phyloP scores from a whole-genome alignment of 2,329 filamentous ascomycete species.

The Tolypocladium cylindrosporum region DNA sequence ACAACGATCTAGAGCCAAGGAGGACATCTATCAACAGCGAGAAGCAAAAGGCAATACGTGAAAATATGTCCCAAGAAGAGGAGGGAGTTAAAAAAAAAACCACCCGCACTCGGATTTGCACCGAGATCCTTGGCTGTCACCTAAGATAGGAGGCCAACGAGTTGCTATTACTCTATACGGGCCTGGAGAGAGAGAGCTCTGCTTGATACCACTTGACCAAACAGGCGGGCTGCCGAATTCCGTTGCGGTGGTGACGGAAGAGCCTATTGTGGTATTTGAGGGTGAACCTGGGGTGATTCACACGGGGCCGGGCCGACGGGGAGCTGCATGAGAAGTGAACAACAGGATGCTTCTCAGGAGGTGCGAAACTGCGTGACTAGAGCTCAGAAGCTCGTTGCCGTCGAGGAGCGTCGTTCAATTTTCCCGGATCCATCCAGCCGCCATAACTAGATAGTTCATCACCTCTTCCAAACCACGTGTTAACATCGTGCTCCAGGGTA shows the following conservation, averaged over 20 bases:
- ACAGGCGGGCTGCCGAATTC: background rate
- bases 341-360: background rate
- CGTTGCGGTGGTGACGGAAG: background rate
- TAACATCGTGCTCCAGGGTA: no score
- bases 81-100: slow-evolving; percentile 3
- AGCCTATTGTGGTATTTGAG: background rate
- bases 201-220: slow-evolving; percentile 1
- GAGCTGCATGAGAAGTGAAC: background rate
- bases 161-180: slow-evolving; percentile 25
- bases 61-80: background rate
- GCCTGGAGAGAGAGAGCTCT: slow-evolving; percentile 1
- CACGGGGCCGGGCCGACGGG: background rate
- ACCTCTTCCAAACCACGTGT: no score
- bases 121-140: slow-evolving; percentile 24
- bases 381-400: no score
- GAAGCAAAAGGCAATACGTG: background rate
- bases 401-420: no score
- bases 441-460: no score
- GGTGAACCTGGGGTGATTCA: background rate
- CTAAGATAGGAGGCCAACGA: slow-evolving; percentile 25
- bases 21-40: background rate
- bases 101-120: slow-evolving; percentile 26
- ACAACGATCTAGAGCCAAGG: background rate
- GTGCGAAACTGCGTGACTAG: no score
- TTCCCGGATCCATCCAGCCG: no score